Evolutionary conservation across 352 stramenopile genomes (phyloP), one percentile per base, ranked within the genome.

Genomic region (Aphanomyces stellatus): DNA sequence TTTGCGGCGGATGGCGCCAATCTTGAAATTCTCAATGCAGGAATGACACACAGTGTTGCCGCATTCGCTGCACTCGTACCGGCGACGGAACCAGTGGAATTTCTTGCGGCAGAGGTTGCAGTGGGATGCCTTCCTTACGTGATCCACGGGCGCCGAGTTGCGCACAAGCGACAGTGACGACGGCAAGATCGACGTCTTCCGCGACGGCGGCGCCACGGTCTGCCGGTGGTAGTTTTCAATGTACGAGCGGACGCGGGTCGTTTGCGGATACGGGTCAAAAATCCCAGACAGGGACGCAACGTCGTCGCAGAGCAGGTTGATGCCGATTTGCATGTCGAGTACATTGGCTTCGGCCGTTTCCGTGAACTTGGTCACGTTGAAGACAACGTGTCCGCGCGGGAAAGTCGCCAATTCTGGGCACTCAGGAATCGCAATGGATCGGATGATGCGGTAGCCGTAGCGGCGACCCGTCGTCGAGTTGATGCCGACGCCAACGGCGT

Each of bases 321-420:
- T 42, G 6, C 27, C 59, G 10, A 65, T 24, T n/a, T 65, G 59
- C 59, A 65, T 65, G 31, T 65, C 59, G 34, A 65, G 59, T 28
- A 65, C 33, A 27, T 37, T 37, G 6, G 59, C 17, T n/a, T 65
- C 59, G 37, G 49, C 59, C 15, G 59, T 65, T 30, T 65, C 59
- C 15, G 34, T 55, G 25, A 65, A 65, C 46, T 65, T 65, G 59
- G 56, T 65, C 11, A 65, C 59, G 46, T 65, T 65, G 46, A 65
- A 65, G 19, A 46, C 59, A n/a, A 65, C 59, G 25, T 65, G 59
- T 19, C 59, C 59, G 46, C 59, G 59, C n/a, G 35, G 59, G 4
- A 65, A 27, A 2, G 24, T 13, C n/a, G 30, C 37, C 10, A 65
- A 19, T 10, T 19, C 27, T 19, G 37, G 34, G 40, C 59, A 65